Percentiles rank a stretch among this genome's conserved stretches.
These are phyloP conservation scores for Aphanomyces cochlioides DNA, from an alignment of 352 stramenopile species.

Conservation along the genomic window DNA sequence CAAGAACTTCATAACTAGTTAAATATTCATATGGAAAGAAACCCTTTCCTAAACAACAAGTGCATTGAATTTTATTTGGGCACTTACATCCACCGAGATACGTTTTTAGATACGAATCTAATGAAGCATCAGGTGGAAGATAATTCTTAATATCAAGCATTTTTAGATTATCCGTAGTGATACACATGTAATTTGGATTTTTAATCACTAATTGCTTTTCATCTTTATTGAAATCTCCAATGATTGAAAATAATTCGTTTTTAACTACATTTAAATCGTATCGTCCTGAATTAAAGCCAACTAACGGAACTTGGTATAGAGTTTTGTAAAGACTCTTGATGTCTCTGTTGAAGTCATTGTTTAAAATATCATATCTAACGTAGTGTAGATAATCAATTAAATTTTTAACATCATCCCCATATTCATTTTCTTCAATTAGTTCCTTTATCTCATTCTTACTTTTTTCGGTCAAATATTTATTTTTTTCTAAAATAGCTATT, in stretches of 20 bases:
- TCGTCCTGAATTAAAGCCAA: constrained; percentile 1
- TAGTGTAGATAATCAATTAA: too few species aligned
- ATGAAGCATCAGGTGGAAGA: constrained; percentile 2
- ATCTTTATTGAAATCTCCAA: not conserved
- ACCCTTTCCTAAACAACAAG: constrained; percentile 3
- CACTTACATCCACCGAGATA: not conserved
- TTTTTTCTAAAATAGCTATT: too few species aligned
- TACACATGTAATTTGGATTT: not conserved
- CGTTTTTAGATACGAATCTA: not conserved
- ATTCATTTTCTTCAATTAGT: too few species aligned
- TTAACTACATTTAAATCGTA: constrained; percentile 18
- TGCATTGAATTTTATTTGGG: not conserved
- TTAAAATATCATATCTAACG: too few species aligned
- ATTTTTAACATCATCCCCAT: too few species aligned
- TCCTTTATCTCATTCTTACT: too few species aligned
- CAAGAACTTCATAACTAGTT: not conserved
- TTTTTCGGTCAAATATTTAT: too few species aligned
- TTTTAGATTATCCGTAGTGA: not conserved
- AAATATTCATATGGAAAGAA: constrained; percentile 15
- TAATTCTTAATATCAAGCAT: constrained; percentile 4
- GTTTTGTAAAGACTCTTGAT: too few species aligned
- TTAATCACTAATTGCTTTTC: not conserved
- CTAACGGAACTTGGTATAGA: too few species aligned
- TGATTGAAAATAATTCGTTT: constrained; percentile 1
- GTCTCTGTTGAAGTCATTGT: too few species aligned